These are phyloP conservation scores for Pisolithus marmoratus DNA, from an alignment of 768 basidiomycete genomes.

Conservation along the genomic window DNA sequence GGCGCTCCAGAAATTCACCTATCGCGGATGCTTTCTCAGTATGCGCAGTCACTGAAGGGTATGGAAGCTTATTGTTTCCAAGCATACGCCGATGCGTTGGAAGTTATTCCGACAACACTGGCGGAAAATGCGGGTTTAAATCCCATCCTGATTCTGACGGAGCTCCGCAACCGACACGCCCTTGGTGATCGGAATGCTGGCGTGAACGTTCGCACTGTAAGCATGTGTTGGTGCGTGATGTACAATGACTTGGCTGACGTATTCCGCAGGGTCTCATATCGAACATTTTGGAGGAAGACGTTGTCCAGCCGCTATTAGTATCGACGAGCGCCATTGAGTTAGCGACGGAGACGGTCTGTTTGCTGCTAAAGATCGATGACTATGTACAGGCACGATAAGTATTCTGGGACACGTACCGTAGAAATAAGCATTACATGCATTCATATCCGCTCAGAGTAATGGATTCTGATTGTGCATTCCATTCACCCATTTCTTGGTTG, in stretches of 20 bases:
- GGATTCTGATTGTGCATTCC: too few relatives aligned
- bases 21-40: slow-evolving; percentile 83
- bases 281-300: slow-evolving; percentile 96
- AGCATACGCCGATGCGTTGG: slow-evolving; percentile 94
- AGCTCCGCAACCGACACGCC: slow-evolving; percentile 94
- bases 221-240: slow-evolving; percentile 12
- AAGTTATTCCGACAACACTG: slow-evolving; percentile 95
- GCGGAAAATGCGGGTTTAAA: slow-evolving; percentile 99
- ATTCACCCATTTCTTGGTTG: background rate
- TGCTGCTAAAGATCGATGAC: slow-evolving; percentile 94
- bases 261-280: slow-evolving; percentile 79
- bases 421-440: background rate
- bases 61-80: slow-evolving; percentile 99
- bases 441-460: too few relatives aligned
- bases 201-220: slow-evolving; percentile 95
- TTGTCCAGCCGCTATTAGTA: slow-evolving; percentile 92
- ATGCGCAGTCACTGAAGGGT: slow-evolving; percentile 89
- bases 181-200: slow-evolving; percentile 92
- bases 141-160: slow-evolving; percentile 97
- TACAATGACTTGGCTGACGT: slow-evolving; percentile 6
- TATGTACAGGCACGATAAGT: slow-evolving; percentile 73
- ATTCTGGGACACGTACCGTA: background rate
- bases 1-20: slow-evolving; percentile 98
- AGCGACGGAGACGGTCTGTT: slow-evolving; percentile 94
- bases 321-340: slow-evolving; percentile 94